Evolutionary conservation across 1,139 yeast species (phyloP), one percentile per base, ranked within the genome.

Genomic region (Blastobotrys malaysiensis): DNA sequence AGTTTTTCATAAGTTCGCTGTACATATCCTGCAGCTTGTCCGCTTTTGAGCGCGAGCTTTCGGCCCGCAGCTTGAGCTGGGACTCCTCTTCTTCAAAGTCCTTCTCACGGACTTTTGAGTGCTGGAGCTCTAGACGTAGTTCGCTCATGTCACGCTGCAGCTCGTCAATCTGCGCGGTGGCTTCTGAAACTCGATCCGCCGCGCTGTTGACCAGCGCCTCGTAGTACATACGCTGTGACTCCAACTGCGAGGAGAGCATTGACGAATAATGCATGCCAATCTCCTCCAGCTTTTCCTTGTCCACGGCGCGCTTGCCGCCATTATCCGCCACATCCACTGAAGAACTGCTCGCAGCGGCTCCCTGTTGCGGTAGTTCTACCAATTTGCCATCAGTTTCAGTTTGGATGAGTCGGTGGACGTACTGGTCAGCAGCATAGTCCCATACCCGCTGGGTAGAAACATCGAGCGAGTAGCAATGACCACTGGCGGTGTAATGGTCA

Each of bases 401-500:
- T 57, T 91, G 88, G 2, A 91, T 79, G 48, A 91, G 72, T 52
- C 97, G 73, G 70, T 91, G 98, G 5, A 91, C 97, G 68, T 90
- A 91, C 59, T 83, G 84, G 66, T 91, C 97, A 1, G 93, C 93
- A 0, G 93, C 91, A 68, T 91, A 91, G 68, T 91, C 97, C 98
- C 98, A 91, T 1, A 91, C 96, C 50, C 98, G 74, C 57, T 91
- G 95, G 0, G 96, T 82, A 16, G 77, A 74, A 48, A 87, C 75
- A 66, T 90, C 97, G 97, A 91, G 89, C 0, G 97, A 88, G 72
- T 88, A 91, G 65, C 96, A 88, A 69, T 91, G 98, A 2, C 88
- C 86, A 0, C 96, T 84, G 14, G 75, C 75, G 18, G 83, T 80
- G 68, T 82, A 90, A 69, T 91, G 98, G 60, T 84, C 81, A 49